These are phyloP conservation scores for Pezicula carpinea DNA, from an alignment of 2,329 filamentous ascomycete genomes.

Conservation along the genomic window DNA sequence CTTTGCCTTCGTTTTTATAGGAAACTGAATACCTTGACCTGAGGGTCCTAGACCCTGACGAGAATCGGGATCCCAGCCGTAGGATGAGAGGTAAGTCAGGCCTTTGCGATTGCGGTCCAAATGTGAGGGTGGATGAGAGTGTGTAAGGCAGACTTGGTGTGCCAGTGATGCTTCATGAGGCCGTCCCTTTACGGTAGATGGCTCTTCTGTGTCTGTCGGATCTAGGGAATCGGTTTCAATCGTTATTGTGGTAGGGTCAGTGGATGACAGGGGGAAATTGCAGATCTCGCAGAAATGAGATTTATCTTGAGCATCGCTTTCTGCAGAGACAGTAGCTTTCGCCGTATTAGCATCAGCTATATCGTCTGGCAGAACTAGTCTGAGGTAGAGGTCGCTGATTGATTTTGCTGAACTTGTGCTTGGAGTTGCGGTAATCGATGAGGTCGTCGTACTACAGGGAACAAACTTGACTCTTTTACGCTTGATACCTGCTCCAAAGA, in stretches of 20 bases:
- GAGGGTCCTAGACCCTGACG: slow-evolving; percentile 65
- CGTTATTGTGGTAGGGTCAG: slow-evolving; percentile 20
- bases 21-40: slow-evolving; percentile 67
- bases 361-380: slow-evolving; percentile 49
- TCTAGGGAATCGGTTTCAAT: not conserved
- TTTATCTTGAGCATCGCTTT: not conserved
- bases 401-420: slow-evolving; percentile 22
- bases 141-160: slow-evolving; percentile 65
- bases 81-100: slow-evolving; percentile 56
- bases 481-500: slow-evolving; percentile 59
- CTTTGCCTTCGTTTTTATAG: slow-evolving; percentile 67
- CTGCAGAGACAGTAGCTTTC: not conserved
- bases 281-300: slow-evolving; percentile 49
- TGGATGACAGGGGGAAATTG: slow-evolving; percentile 51
- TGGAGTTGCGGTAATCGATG: slow-evolving; percentile 26
- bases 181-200: slow-evolving; percentile 20
- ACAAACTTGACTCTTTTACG: slow-evolving; percentile 58
- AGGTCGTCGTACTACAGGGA: slow-evolving; percentile 24
- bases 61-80: slow-evolving; percentile 73
- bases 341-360: not conserved
- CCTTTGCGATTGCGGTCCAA: slow-evolving; percentile 69
- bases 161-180: slow-evolving; percentile 59
- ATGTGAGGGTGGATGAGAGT: slow-evolving; percentile 68
- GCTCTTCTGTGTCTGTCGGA: slow-evolving; percentile 9
- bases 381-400: slow-evolving; percentile 55